A percentile compares a stretch with the other conserved stretches of the same genome.
Conservation (phyloP, 2,329 filamentous ascomycete species). For the Xylariaceae sp. region DNA sequence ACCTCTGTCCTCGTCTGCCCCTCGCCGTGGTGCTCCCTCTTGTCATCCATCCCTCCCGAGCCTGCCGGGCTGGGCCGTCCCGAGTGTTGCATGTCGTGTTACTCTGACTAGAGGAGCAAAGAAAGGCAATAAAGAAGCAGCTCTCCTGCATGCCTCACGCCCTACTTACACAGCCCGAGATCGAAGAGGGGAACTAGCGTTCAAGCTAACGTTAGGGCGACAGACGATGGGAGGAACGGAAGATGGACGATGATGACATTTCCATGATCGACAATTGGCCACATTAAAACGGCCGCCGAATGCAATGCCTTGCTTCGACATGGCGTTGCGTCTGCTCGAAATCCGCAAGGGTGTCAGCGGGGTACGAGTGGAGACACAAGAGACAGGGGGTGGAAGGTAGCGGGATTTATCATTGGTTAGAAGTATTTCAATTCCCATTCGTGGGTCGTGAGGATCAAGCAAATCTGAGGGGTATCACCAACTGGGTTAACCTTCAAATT, state of each 20-base stretch:
- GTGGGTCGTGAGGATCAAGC: background rate
- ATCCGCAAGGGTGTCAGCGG: too few relatives aligned
- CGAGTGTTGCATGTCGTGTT: conserved; percentile 15
- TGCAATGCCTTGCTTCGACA: too few relatives aligned
- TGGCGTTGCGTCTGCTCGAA: too few relatives aligned
- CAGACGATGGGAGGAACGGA: too few relatives aligned
- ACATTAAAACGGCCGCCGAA: too few relatives aligned
- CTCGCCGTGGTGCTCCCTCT: background rate
- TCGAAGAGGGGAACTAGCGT: conserved; percentile 6
- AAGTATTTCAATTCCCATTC: conserved; percentile 1
- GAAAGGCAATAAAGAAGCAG: too few relatives aligned
- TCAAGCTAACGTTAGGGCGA: too few relatives aligned
- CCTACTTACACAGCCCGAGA: background rate
- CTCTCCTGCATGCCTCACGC: background rate
- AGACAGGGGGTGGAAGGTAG: too few relatives aligned
- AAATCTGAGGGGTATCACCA: background rate
- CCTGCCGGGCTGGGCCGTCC: conserved; percentile 12
- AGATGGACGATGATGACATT: too few relatives aligned
- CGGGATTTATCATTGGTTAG: conserved; percentile 1
- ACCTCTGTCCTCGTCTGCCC: conserved; percentile 10
- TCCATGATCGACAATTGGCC: too few relatives aligned
- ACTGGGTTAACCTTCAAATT: too few relatives aligned
- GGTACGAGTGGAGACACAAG: too few relatives aligned
- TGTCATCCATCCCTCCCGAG: conserved; percentile 4
- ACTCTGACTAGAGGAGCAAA: conserved; percentile 5